Conservation (phyloP, 1,139 yeast species). For the Candida sp. region DNA sequence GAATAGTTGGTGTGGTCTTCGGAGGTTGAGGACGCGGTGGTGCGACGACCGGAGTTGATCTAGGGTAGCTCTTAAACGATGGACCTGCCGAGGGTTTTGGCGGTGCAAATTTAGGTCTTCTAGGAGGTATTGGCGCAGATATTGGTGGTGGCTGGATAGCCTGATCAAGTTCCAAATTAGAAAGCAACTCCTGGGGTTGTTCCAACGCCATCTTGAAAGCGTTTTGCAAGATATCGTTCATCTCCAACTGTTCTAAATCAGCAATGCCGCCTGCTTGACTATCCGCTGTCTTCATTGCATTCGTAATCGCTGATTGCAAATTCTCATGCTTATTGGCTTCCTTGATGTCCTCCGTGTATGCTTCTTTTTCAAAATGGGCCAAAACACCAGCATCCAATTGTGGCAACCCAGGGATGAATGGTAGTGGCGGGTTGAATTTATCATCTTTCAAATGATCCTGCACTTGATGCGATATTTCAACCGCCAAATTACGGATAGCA, state of each 20-base stretch:
- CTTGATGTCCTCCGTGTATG: constrained; percentile 26
- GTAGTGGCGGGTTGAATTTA: constrained; percentile 12
- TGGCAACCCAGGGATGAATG: constrained; percentile 27
- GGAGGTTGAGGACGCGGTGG: not conserved
- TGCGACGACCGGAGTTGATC: not conserved
- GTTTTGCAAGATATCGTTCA: constrained; percentile 73
- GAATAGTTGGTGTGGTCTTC: not conserved
- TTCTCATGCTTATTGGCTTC: not conserved
- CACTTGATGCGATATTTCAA: constrained; percentile 38
- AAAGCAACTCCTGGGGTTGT: constrained; percentile 59
- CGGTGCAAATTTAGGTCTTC: constrained; percentile 1
- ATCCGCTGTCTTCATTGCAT: constrained; percentile 28
- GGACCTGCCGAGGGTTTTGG: not conserved
- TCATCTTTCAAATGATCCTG: constrained; percentile 28
- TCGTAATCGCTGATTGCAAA: constrained; percentile 29
- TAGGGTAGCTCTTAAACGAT: constrained; percentile 1
- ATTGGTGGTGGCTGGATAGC: constrained; percentile 11
- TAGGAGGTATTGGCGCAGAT: constrained; percentile 3
- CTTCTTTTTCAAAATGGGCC: constrained; percentile 43
- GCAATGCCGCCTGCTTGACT: constrained; percentile 19
- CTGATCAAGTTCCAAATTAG: constrained; percentile 48
- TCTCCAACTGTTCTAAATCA: constrained; percentile 55
- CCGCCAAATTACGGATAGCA: constrained; percentile 34
- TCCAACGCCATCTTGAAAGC: constrained; percentile 77
- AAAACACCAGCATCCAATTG: constrained; percentile 42